Conservation (phyloP, 768 basidiomycete genomes). For the Lentinula edodes region DNA sequence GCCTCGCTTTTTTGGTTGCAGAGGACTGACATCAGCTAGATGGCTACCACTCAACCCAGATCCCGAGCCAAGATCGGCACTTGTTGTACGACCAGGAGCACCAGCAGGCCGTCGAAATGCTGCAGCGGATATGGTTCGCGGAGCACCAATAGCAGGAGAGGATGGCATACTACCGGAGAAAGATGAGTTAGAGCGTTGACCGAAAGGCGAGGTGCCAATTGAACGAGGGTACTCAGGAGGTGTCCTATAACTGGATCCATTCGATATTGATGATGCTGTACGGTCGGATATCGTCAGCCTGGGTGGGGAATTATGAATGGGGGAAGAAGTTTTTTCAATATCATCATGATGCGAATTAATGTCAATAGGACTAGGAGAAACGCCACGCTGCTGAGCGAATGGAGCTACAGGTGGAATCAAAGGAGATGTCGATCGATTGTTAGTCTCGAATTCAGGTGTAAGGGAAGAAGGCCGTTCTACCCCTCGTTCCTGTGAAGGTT, state of each 20-base stretch:
- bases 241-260: neutral
- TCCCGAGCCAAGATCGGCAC: neutral
- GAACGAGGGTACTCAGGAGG: conserved; percentile 7
- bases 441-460: neutral
- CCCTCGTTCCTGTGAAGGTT: conserved; percentile 2
- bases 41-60: neutral
- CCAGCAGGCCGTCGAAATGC: conserved; percentile 1
- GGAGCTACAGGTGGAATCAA: conserved; percentile 32
- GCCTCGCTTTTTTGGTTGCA: neutral
- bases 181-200: neutral
- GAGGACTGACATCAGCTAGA: conserved; percentile 1
- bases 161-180: neutral
- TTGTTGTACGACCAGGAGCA: neutral
- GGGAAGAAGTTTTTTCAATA: neutral
- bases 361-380: neutral
- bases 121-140: conserved; percentile 6
- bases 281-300: neutral
- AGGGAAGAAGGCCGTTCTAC: neutral
- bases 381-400: conserved; percentile 26
- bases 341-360: neutral
- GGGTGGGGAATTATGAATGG: neutral
- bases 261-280: neutral
- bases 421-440: conserved; percentile 13
- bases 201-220: conserved; percentile 1
- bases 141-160: neutral